Base-by-base conservation (phyloP, 2,329 filamentous ascomycete genomes). In the Clathrospora elynae region DNA sequence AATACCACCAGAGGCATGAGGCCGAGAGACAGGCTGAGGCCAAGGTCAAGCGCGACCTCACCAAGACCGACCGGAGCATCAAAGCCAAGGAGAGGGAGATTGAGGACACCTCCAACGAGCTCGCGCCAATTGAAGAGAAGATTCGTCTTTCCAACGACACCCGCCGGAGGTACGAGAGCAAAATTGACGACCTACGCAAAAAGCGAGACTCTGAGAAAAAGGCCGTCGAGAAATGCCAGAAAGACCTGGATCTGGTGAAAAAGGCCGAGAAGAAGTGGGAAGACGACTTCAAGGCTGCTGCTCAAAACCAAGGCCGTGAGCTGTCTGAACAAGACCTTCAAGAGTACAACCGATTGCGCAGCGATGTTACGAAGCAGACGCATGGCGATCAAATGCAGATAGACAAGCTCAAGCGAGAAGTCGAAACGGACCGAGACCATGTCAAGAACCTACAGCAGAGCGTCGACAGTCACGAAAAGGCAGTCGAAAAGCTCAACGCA, bases 121-220 rank as follows among this genome's bases (percentile, higher is more conserved):
- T 99, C 4, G 84, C 97, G 6, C 93, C 93, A 0, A 84, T 97
- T 46, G 86, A 96, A 36, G 90, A 96, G 69, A 97, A 97, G 73
- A 87, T 99, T 25, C 57, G 59, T 3, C 85, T 95, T 50, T 88
- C 87, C 5, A 83, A 78, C 10, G 80, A 82, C 50, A 86, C 91
- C 50, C 78, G 90, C 24, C 82, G 85, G 35, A 82, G 79, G 48
- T 81, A 88, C 43, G 80, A 84, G 46, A 79, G 78, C 25, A 83
- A 87, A 44, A 84, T 90, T 33, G 78, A 82, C 3, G 81, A 84
- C 16, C 83, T 96, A 23, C 77, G 77, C 34, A 90, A 88, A 65
- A 89, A 96, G 63, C 83, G 86, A 12, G 85, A 91, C 31, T 77
- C 81, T 12, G 87, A 96, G 63, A 75, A 79, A 6, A 76, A 79